These are phyloP conservation scores for Fusarium illudens DNA, from an alignment of 2,329 filamentous ascomycete genomes.

Conservation along the genomic window DNA sequence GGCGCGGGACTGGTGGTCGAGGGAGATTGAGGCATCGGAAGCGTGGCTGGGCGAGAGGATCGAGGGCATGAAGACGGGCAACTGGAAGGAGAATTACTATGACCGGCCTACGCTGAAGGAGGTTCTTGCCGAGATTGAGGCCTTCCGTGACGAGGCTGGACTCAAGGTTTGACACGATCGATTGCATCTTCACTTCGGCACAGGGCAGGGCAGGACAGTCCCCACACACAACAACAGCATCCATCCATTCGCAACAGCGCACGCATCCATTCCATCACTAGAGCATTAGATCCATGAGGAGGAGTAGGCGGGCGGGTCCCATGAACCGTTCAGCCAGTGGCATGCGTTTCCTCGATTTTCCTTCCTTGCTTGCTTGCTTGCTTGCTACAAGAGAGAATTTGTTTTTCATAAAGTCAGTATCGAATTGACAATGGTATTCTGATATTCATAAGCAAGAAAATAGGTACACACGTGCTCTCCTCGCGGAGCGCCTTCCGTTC, in stretches of 20 bases:
- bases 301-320: neutral
- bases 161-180: slow-evolving; percentile 19
- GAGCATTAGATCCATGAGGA: slow-evolving; percentile 1
- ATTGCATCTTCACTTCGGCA: neutral
- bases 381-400: neutral
- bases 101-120: slow-evolving; percentile 57
- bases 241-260: slow-evolving; percentile 1
- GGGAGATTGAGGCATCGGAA: slow-evolving; percentile 58
- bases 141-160: slow-evolving; percentile 38
- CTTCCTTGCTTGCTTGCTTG: too few relatives aligned
- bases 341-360: neutral
- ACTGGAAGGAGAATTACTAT: slow-evolving; percentile 62
- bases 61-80: slow-evolving; percentile 49
- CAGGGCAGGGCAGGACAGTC: neutral
- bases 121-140: slow-evolving; percentile 48
- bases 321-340: neutral
- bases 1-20: slow-evolving; percentile 58
- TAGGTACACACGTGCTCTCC: neutral
- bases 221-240: slow-evolving; percentile 5
- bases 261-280: neutral
- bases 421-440: slow-evolving; percentile 7
- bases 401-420: neutral
- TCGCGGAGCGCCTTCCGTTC: neutral
- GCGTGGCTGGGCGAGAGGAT: slow-evolving; percentile 55
- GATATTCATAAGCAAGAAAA: slow-evolving; percentile 4